Conservation (phyloP, 441 rosid species). For the Pelargonium citronellum region DNA sequence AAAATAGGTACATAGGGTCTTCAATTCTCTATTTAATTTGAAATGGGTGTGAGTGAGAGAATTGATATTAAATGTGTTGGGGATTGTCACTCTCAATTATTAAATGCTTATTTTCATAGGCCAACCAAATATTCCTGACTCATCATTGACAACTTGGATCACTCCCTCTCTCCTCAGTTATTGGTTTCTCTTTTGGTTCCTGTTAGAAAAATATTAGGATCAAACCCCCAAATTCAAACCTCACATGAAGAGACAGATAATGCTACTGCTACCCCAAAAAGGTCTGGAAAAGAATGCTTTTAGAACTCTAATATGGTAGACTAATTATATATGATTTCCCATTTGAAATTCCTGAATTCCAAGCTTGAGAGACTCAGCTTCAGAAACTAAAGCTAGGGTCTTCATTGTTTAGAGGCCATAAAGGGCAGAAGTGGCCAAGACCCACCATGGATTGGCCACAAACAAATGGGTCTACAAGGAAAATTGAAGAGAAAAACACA, state of each 20-base stretch:
- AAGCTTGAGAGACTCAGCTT: background rate
- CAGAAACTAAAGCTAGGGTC: background rate
- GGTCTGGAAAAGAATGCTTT: too few species aligned
- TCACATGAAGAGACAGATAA: background rate
- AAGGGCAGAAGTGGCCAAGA: background rate
- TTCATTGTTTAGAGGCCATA: background rate
- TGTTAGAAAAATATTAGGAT: background rate
- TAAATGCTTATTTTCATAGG: slow-evolving; percentile 1
- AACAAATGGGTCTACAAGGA: background rate
- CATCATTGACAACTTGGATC: slow-evolving; percentile 3
- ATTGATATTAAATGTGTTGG: background rate
- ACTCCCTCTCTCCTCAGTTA: slow-evolving; percentile 11
- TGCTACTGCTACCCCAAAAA: too few species aligned
- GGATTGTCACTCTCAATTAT: slow-evolving; percentile 7
- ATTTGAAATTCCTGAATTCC: background rate
- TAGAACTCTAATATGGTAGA: too few species aligned
- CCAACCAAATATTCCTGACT: slow-evolving; percentile 9
- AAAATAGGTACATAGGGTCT: too few species aligned
- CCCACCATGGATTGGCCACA: background rate
- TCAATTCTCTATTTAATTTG: too few species aligned
- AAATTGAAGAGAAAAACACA: background rate
- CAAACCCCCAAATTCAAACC: background rate
- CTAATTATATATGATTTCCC: too few species aligned
- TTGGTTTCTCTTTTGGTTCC: slow-evolving; percentile 6
- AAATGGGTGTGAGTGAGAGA: too few species aligned